Evolutionary conservation across 2,329 filamentous ascomycete genomes (phyloP), one percentile per base, ranked within the genome.

Genomic region (Pseudopithomyces maydicus): DNA sequence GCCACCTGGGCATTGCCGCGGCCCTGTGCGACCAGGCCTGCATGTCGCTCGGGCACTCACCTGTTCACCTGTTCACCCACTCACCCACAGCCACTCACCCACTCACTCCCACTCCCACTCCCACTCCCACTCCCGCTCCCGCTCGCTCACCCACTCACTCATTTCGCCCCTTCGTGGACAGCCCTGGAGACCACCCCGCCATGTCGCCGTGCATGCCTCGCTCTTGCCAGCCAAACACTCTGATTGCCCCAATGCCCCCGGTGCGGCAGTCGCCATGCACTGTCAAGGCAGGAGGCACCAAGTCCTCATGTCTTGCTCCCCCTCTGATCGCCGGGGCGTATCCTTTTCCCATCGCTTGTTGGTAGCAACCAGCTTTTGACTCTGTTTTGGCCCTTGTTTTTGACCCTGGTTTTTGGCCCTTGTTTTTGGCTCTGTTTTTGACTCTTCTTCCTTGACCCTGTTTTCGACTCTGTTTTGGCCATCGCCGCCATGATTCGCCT

Each of bases 401-500:
- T n/a, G n/a, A n/a, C n/a, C n/a, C n/a, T n/a, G n/a, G n/a, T n/a
- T n/a, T n/a, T n/a, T n/a, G n/a, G n/a, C n/a, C n/a, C n/a, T n/a
- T n/a, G n/a, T n/a, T n/a, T n/a, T n/a, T n/a, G n/a, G n/a, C n/a
- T n/a, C n/a, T n/a, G n/a, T n/a, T n/a, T n/a, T n/a, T n/a, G n/a
- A n/a, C n/a, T n/a, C n/a, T n/a, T n/a, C n/a, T n/a, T n/a, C n/a
- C n/a, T n/a, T 20, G 14, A 51, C 56, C 19, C 14, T 52, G 56
- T 61, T 62, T 64, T 67, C 62, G 64, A 50, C 47, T 57, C 46
- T 35, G 14, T 55, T 59, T 48, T 45, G 49, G 54, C 49, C 50
- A 53, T 20, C 32, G n/a, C 17, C 48, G 33, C 20, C 39, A 77
- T 77, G 74, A 59, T 77, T 56, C 74, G 74, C 44, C 64, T 71